These are phyloP conservation scores for Aureobasidium leucospermi DNA, from an alignment of 2,329 filamentous ascomycete genomes.

Conservation along the genomic window DNA sequence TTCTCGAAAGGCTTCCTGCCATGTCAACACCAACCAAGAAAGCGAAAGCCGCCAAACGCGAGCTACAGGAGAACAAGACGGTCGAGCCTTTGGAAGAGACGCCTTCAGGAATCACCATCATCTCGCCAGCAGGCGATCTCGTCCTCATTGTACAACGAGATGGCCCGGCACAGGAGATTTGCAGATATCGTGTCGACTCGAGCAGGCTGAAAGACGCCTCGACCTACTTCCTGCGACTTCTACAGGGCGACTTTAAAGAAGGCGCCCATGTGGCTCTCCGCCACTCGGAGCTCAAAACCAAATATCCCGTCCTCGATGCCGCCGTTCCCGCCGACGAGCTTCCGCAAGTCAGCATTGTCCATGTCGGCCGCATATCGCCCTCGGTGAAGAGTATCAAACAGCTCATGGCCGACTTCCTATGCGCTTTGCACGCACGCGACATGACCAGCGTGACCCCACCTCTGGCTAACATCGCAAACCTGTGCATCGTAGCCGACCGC, in stretches of 20 bases:
- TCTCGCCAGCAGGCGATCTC: constrained; percentile 55
- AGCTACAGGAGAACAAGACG: neutral
- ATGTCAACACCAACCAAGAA: constrained; percentile 10
- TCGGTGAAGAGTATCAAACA: constrained; percentile 48
- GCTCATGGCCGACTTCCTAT: constrained; percentile 57
- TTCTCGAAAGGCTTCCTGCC: neutral
- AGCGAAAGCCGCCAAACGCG: neutral
- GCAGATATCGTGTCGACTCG: constrained; percentile 56
- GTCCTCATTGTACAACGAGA: constrained; percentile 61
- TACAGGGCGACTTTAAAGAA: constrained; percentile 59
- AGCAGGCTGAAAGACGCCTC: constrained; percentile 53
- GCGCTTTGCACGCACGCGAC: constrained; percentile 55
- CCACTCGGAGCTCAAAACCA: constrained; percentile 43
- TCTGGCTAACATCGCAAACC: constrained; percentile 58
- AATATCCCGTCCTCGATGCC: constrained; percentile 38
- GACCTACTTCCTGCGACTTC: constrained; percentile 61
- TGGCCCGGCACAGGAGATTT: constrained; percentile 43
- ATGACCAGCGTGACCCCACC: constrained; percentile 32
- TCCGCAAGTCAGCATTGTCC: constrained; percentile 57
- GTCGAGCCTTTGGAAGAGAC: neutral
- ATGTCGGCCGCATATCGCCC: constrained; percentile 62
- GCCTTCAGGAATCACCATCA: constrained; percentile 32
- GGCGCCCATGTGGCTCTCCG: constrained; percentile 47
- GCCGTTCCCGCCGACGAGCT: constrained; percentile 47
- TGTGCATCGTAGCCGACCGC: constrained; percentile 65